Conservation (phyloP, 306 rosid species). For the Rosa persica region DNA sequence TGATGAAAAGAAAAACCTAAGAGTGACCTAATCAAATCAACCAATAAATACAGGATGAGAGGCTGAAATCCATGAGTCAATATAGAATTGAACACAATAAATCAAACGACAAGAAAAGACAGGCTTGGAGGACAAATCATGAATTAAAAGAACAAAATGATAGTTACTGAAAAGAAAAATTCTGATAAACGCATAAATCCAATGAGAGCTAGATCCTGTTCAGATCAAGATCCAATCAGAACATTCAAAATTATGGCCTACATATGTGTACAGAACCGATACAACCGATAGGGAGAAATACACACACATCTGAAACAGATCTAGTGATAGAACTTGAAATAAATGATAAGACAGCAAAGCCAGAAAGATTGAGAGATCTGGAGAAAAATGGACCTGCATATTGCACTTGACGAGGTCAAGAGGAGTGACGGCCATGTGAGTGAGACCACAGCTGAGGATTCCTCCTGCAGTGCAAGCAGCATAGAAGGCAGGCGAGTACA, state of each 20-base stretch:
- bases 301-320: conserved; percentile 31
- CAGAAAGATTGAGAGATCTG: conserved; percentile 25
- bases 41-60: not conserved
- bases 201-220: not conserved
- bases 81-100: not conserved
- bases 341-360: too few relatives aligned
- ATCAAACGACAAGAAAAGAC: not conserved
- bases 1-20: not conserved
- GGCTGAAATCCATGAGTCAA: too few relatives aligned
- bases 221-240: not conserved
- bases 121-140: not conserved
- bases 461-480: conserved; percentile 92
- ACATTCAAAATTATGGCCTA: not conserved
- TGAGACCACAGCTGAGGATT: conserved; percentile 84
- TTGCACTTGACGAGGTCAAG: conserved; percentile 97
- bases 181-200: not conserved
- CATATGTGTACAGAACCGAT: not conserved
- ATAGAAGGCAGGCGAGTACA: conserved; percentile 87
- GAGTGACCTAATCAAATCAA: not conserved
- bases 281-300: not conserved
- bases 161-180: not conserved
- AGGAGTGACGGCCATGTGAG: conserved; percentile 95
- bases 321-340: too few relatives aligned
- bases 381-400: conserved; percentile 63
- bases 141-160: not conserved